Evolutionary conservation across 2,329 filamentous ascomycete genomes (phyloP).

Genomic region (Reticulascus tulasneorum): DNA sequence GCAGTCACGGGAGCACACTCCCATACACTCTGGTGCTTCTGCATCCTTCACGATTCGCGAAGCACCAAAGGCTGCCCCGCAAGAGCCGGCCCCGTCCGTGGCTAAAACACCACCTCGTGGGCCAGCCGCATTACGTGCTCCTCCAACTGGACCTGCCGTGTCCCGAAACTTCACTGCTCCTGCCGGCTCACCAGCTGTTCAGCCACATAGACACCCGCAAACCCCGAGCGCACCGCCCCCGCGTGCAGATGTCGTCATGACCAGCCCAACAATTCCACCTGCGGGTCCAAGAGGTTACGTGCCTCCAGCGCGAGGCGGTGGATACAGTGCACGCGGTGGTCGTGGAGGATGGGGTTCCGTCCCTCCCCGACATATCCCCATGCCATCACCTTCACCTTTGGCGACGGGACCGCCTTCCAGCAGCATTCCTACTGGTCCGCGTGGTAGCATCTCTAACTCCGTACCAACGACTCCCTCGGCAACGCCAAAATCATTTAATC

Average conservation of each 20-base stretch:
- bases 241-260: conserved; percentile 34
- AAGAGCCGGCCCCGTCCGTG: conserved; percentile 22
- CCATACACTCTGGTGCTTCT: conserved; percentile 13
- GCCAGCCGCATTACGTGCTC: conserved; percentile 48
- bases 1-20: conserved; percentile 34
- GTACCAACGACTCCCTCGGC: conserved; percentile 33
- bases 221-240: conserved; percentile 25
- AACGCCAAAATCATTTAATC: conserved; percentile 47
- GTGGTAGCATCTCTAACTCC: conserved; percentile 29
- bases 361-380: conserved; percentile 23
- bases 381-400: conserved; percentile 32
- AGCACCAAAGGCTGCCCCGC: conserved; percentile 15
- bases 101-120: conserved; percentile 50
- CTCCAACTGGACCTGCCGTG: conserved; percentile 41
- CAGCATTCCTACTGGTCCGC: conserved; percentile 46
- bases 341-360: conserved; percentile 39
- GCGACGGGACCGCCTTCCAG: conserved; percentile 31
- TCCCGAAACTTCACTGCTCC: conserved; percentile 34
- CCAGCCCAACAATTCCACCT: conserved; percentile 46
- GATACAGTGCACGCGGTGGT: conserved; percentile 39
- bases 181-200: conserved; percentile 29
- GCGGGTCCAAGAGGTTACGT: conserved; percentile 53
- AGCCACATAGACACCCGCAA: conserved; percentile 28
- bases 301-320: conserved; percentile 37
- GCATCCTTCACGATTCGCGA: conserved; percentile 23